phyloP scores from a whole-genome alignment of 2,329 filamentous ascomycete genomes.

The Mariannaea sp. region DNA sequence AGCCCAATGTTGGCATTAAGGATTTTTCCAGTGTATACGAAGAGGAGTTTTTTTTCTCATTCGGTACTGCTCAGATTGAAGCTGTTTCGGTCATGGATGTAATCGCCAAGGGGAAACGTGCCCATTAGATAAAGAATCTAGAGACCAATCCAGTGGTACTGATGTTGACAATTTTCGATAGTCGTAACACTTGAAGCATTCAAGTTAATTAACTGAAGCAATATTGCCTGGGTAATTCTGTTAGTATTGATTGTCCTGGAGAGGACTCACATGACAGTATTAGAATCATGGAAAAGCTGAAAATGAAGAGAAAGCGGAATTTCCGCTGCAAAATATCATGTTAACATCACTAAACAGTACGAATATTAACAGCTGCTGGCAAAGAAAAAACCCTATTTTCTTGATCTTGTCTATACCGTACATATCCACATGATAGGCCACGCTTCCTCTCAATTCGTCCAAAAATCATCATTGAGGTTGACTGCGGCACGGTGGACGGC shows the following conservation, averaged over 20 bases:
- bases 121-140: conserved; percentile 47
- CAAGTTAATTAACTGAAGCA: not conserved
- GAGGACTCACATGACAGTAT: conserved; percentile 52
- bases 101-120: conserved; percentile 46
- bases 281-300: conserved; percentile 53
- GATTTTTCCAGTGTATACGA: not conserved
- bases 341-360: not conserved
- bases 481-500: conserved; percentile 3
- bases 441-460: conserved; percentile 27
- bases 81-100: conserved; percentile 55
- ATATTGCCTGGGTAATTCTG: rapidly evolving
- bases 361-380: rapidly evolving
- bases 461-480: conserved; percentile 6
- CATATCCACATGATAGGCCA: conserved; percentile 32
- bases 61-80: conserved; percentile 44
- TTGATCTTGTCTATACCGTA: conserved; percentile 32
- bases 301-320: conserved; percentile 53
- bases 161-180: conserved; percentile 45
- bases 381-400: conserved; percentile 34
- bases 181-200: conserved; percentile 23
- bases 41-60: not conserved
- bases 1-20: conserved; percentile 2
- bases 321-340: conserved; percentile 41
- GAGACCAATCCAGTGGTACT: conserved; percentile 53
- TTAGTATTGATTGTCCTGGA: conserved; percentile 42